Evolutionary conservation across 2,329 filamentous ascomycete genomes (phyloP).

Genomic region (Sarocladium brachiariae): DNA sequence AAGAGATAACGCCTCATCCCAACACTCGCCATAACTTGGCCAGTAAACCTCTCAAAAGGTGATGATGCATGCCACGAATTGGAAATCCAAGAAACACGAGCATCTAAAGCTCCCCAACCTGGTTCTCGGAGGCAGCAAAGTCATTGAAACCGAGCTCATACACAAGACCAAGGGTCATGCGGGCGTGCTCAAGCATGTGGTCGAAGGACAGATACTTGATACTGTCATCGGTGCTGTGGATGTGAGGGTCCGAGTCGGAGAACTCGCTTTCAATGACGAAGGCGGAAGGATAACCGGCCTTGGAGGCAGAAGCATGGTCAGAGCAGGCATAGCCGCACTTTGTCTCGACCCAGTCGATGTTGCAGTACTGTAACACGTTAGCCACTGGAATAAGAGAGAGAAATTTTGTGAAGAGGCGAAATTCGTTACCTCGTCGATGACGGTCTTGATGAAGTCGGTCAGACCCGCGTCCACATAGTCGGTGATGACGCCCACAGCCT

Average conservation of each 20-base stretch:
- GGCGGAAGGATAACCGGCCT: constrained; percentile 67
- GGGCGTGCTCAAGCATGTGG: constrained; percentile 88
- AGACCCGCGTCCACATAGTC: constrained; percentile 80
- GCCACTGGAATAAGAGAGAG: constrained; percentile 6
- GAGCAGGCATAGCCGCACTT: constrained; percentile 84
- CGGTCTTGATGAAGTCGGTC: constrained; percentile 83
- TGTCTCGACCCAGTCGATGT: constrained; percentile 78
- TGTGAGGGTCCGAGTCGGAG: constrained; percentile 58
- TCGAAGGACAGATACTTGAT: constrained; percentile 72
- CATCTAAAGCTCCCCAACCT: constrained; percentile 29
- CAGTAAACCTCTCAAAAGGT: no score
- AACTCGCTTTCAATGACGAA: constrained; percentile 73
- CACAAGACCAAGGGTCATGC: constrained; percentile 73
- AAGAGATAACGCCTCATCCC: not conserved
- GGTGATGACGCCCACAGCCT: constrained; percentile 86
- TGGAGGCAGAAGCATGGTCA: constrained; percentile 66
- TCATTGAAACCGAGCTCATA: constrained; percentile 78
- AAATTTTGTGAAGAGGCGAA: not conserved
- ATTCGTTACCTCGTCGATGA: constrained; percentile 53
- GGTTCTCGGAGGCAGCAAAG: constrained; percentile 39
- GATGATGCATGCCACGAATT: no score
- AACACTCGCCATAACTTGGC: not conserved
- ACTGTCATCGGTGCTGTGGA: constrained; percentile 63
- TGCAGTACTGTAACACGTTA: constrained; percentile 60
- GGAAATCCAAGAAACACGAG: not conserved